These are phyloP conservation scores for Hyaloscypha finlandica DNA, from an alignment of 495 filamentous ascomycete genomes.

Conservation along the genomic window DNA sequence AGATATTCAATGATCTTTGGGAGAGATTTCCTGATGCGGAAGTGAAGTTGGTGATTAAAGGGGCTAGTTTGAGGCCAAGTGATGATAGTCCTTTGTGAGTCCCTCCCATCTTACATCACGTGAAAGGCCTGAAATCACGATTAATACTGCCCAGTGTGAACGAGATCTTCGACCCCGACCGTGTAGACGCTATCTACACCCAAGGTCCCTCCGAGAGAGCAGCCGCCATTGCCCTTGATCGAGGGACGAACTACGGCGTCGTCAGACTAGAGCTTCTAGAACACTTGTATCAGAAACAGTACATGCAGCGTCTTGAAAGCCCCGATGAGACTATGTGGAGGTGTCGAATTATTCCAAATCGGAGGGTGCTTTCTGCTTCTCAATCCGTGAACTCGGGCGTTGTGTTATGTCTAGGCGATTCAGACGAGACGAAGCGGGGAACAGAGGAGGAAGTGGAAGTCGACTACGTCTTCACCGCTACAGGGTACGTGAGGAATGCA, in stretches of 20 bases:
- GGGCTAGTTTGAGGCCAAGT: constrained; percentile 79
- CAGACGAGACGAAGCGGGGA: constrained; percentile 12
- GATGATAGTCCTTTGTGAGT: constrained; percentile 84
- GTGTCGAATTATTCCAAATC: constrained; percentile 71
- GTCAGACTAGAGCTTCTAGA: constrained; percentile 87
- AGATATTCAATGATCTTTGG: constrained; percentile 91
- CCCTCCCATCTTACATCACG: constrained; percentile 38
- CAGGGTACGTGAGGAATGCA: constrained; percentile 78
- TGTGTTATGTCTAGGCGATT: constrained; percentile 38
- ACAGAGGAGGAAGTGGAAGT: constrained; percentile 55
- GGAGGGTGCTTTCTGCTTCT: constrained; percentile 50
- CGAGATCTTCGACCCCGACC: constrained; percentile 89
- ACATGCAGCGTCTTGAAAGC: constrained; percentile 75
- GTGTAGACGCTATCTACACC: constrained; percentile 71
- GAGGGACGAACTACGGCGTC: constrained; percentile 90
- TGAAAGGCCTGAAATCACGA: constrained; percentile 7
- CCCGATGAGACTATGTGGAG: constrained; percentile 73
- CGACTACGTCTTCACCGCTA: constrained; percentile 82
- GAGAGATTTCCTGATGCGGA: constrained; percentile 78
- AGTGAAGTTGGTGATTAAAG: constrained; percentile 74
- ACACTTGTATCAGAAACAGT: constrained; percentile 79
- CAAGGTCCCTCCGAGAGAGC: constrained; percentile 62
- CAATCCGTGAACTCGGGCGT: constrained; percentile 40
- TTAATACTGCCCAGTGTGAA: constrained; percentile 67
- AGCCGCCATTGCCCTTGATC: constrained; percentile 62